Evolutionary conservation across 345 rosid genomes (phyloP), one percentile per base, ranked within the genome.

Genomic region (Sonneratia alba): DNA sequence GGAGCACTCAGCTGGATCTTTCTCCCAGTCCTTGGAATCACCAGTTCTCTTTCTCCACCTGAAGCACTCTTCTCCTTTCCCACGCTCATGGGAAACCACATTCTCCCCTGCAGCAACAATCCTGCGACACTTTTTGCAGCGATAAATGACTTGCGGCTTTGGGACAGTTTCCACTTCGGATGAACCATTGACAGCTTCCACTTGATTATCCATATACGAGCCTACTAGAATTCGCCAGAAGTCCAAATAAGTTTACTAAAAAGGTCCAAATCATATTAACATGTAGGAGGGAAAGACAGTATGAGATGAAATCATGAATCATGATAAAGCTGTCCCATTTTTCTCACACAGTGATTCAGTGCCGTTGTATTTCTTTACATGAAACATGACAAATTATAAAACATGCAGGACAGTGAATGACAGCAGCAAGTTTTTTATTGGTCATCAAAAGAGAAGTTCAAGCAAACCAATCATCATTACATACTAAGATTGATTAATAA

Each of bases 91-190:
- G 0, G 83, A 71, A 65, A 91, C 87, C 27, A 88, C 74, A 76
- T 77, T 88, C 73, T 89, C 97, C 45, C 84, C 86, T 0, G 92
- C 74, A 21, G 97, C 97, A 4, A 93, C 84, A 45, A 93, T 88
- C 78, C 97, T 84, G 53, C 94, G 82, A 71, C 96, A 91, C 48
- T 84, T 89, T 82, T 86, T 93, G 65, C 98, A 93, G 64, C 98
- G 85, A 77, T 93, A 91, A 49, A 93, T 78, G 56, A 80, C 79
- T 64, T 76, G 83, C 42, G 88, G 87, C 72, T 84, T 89, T 0
- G 80, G 71, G 53, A 65, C 37, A 48, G 78, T 67, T 57, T 83
- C 86, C 19, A 21, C 70, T 12, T 69, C 38, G 47, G 70, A 69
- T 71, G 79, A 34, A 70, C 22, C 36, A 38, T 61, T 78, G 71